Evolutionary conservation across 169 alveolate species (phyloP).

Genomic region (Besnoitia besnoiti): DNA sequence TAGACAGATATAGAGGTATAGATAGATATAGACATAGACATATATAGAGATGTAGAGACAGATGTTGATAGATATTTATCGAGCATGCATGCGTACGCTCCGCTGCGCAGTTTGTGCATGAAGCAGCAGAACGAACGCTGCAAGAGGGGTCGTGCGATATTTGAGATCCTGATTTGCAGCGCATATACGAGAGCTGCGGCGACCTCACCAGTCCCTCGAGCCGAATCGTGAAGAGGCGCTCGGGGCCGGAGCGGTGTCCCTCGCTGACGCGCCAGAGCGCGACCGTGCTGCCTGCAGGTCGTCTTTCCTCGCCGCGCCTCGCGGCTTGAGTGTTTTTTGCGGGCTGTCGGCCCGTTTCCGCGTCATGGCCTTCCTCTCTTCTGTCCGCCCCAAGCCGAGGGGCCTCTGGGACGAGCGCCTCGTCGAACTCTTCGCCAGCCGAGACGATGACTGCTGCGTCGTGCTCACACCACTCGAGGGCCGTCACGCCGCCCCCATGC

Average conservation of each 20-base stretch:
- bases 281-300: not conserved
- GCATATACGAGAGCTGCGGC: no score
- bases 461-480: conserved; percentile 45
- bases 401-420: no score
- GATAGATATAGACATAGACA: no score
- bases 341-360: not conserved
- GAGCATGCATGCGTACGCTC: no score
- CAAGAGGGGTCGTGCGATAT: no score
- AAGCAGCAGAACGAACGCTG: no score
- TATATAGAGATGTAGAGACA: no score
- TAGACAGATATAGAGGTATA: no score
- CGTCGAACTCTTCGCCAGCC: conserved; percentile 43
- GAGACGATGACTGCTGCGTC: conserved; percentile 44
- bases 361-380: not conserved
- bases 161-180: no score
- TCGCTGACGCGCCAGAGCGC: conserved; percentile 7
- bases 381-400: no score
- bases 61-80: no score
- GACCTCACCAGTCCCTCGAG: not conserved
- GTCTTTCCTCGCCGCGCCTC: not conserved
- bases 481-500: conserved; percentile 38
- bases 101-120: no score
- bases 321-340: not conserved
- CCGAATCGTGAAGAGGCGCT: conserved; percentile 4
- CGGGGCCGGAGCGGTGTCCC: not conserved